Evolutionary conservation across 345 rosid species (phyloP).

Genomic region (Murraya paniculata): DNA sequence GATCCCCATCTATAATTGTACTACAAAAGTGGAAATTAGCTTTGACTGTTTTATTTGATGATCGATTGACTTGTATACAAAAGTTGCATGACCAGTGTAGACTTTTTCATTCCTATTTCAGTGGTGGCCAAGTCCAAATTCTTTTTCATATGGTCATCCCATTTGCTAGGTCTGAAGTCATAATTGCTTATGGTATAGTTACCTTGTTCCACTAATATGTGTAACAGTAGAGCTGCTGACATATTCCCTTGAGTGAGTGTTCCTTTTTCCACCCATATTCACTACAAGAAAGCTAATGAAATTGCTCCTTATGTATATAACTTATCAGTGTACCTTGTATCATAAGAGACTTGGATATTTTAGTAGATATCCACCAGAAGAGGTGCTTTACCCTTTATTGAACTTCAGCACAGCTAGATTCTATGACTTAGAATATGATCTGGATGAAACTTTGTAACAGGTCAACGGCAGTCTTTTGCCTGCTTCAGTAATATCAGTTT

Average conservation of each 20-base stretch:
- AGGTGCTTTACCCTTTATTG: not conserved
- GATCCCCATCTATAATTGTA: not conserved
- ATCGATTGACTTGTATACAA: not conserved
- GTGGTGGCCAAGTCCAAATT: not conserved
- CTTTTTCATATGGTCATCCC: not conserved
- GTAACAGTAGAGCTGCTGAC: not conserved
- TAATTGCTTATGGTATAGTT: not conserved
- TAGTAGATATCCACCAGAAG: not conserved
- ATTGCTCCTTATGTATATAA: not conserved
- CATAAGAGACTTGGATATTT: not conserved
- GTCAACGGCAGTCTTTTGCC: conserved; percentile 98
- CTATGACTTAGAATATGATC: not conserved
- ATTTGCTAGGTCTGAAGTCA: not conserved
- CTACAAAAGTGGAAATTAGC: not conserved
- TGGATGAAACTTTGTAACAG: conserved; percentile 36
- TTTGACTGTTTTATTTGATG: conserved; percentile 2
- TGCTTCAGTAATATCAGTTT: conserved; percentile 83
- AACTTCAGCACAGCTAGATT: not conserved
- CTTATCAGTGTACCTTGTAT: not conserved
- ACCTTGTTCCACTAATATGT: not conserved
- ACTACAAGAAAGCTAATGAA: not conserved
- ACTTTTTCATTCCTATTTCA: not conserved
- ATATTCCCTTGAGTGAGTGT: not conserved
- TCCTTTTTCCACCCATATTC: not conserved
- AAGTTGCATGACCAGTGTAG: not conserved